These are phyloP conservation scores for Hyparrhenia diplandra DNA, from an alignment of 176 grass and related monocot genomes.

Conservation along the genomic window DNA sequence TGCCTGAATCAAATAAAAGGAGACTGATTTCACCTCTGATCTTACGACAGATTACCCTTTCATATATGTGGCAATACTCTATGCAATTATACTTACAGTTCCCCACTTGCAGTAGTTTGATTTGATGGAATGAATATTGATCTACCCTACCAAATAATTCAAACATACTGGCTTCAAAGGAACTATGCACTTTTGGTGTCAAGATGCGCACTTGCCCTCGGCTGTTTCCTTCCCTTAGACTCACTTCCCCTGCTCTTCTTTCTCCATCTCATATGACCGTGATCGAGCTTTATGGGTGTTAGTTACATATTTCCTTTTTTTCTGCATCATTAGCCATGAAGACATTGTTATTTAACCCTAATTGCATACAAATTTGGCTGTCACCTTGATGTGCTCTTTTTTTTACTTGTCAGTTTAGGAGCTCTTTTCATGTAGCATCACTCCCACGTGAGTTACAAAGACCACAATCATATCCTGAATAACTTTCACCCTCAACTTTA, in stretches of 20 bases:
- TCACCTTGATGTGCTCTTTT: not conserved
- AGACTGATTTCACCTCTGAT: not conserved
- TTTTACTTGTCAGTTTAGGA: not conserved
- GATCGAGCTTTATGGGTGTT: not conserved
- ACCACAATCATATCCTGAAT: not conserved
- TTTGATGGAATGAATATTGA: not conserved
- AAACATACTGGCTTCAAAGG: not conserved
- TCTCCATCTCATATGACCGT: not conserved
- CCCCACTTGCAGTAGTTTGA: not conserved
- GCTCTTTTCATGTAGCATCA: not conserved
- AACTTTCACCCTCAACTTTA: not conserved
- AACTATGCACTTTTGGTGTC: not conserved
- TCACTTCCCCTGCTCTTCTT: not conserved
- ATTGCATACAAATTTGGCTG: not conserved
- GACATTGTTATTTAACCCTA: not conserved
- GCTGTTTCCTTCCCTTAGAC: not conserved
- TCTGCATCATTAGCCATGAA: not conserved
- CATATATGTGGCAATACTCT: not conserved
- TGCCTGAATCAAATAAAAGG: too few relatives aligned
- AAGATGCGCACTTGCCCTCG: not conserved
- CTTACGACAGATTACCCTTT: not conserved
- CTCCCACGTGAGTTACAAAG: not conserved
- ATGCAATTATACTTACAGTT: not conserved
- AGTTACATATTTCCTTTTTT: constrained; percentile 3
- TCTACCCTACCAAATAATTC: not conserved